Base-by-base conservation (phyloP, 1,139 yeast species). In the Pichia sp. region DNA sequence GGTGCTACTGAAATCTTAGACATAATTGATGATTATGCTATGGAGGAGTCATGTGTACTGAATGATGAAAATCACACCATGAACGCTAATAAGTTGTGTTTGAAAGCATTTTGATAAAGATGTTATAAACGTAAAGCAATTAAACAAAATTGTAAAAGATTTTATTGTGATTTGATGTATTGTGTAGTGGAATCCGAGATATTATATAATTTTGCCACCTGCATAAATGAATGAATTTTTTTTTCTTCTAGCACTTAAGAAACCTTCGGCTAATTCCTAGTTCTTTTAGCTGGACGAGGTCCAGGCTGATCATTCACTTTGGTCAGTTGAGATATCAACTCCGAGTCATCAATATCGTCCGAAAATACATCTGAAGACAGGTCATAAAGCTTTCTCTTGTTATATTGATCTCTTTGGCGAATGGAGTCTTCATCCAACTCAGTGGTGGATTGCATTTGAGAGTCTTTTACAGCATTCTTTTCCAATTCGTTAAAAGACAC, bases 321-420 rank as follows among this genome's bases (percentile, higher is more conserved):
- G 12, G 40, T 55, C 5, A 55, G 34, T 17, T 34, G 16, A 17
- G 40, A 31, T 16, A 56, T 52, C n/a, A 55, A 34, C 3, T 51
- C 58, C 2, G 48, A 51, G 31, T 57, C 56, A 8, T 55, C 57
- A n/a, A 54, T 50, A 31, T 55, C 54, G 45, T 57, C 60, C 1
- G 60, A 57, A 40, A 57, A 57, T 3, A 34, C n/a, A 42, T 57
- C 60, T 14, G 53, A 49, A 3, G 57, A 54, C 30, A 51, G 40
- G 14, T 49, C 51, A 24, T 40, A 40, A 5, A 44, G 34, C 27
- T 38, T 34, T 36, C 55, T 42, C n/a, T 45, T 52, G 14, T 27
- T 38, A 12, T 27, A 27, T 27, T 27, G 29, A 27, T n/a, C 41
- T 7, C 16, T 38, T 38, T 16, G 30, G n/a, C 8, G 7, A 12